Base-by-base conservation (phyloP, 257 asterid species). In the Buddleja alternifolia region DNA sequence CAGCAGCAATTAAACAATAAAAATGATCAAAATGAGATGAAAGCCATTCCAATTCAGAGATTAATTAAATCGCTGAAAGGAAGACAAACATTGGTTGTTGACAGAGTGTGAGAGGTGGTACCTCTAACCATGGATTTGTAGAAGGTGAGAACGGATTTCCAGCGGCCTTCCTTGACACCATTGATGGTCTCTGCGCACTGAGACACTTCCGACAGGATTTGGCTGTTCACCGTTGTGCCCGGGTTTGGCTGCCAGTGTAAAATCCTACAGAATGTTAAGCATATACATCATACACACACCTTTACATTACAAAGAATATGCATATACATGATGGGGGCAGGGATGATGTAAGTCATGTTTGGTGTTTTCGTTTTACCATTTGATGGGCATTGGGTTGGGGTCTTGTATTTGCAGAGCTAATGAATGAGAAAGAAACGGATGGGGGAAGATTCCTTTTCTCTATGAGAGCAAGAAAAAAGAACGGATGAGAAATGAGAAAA, bases 201-300 rank as follows among this genome's bases (percentile, higher is more conserved):
- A 59, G 91, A 87, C 8, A 93, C 95, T 77, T 90, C 97, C 2
- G 91, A 68, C 21, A 90, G 89, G 79, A 94, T 91, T 78, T 91
- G 97, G 73, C 75, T 81, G 88, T 83, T 91, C 8, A 94, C 96
- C 9, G 96, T 85, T 40, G 96, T 74, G 11, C 99, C 99, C 3
- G 89, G 90, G 64, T 94, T 94, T 7, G 97, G 97, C 66, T 91
- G 99, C 99, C 97, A 94, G 75, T 94, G 90, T 47, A 91, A 82
- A 79, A 94, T 86, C 96, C 97, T 92, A 73, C 60, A 72, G 1
- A 42, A 17, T 57, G 25, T 60, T 48, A 46, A n/a, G 25, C 62
- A n/a, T 16, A 21, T 6, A 9, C 24, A 1, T 29, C 34, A 11
- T 17, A 16, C n/a, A 46, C 17, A n/a, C 29, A 36, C 40, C 7